A percentile compares a stretch with the other conserved stretches of the same genome.
Conservation (phyloP, 2,329 filamentous ascomycete species). For the Aphanocladium album region DNA sequence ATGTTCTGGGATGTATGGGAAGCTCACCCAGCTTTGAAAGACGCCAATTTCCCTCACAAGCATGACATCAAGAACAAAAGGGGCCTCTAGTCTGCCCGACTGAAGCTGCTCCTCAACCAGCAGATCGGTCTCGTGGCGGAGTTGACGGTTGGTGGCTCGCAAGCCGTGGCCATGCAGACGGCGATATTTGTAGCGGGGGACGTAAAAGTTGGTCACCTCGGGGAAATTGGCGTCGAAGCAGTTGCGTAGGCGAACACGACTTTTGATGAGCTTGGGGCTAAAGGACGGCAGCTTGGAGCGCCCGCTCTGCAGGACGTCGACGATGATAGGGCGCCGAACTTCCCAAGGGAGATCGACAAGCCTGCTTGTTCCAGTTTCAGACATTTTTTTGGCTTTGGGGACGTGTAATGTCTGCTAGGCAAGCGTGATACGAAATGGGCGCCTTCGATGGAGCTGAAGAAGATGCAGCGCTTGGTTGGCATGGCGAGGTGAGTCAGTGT, state of each 20-base stretch:
- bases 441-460: too few relatives aligned
- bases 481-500: too few relatives aligned
- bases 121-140: not conserved
- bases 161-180: not conserved
- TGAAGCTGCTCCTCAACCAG: not conserved
- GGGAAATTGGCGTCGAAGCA: slow-evolving; percentile 4
- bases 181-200: not conserved
- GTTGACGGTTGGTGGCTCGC: not conserved
- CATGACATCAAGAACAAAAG: not conserved
- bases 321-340: too few relatives aligned
- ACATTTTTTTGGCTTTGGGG: too few relatives aligned
- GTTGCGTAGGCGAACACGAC: slow-evolving; percentile 1
- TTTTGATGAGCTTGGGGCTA: too few relatives aligned
- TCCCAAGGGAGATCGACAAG: too few relatives aligned
- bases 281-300: too few relatives aligned
- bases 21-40: not conserved
- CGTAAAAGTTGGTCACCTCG: slow-evolving; percentile 6
- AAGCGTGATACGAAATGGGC: too few relatives aligned
- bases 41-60: not conserved
- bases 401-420: too few relatives aligned
- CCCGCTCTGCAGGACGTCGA: too few relatives aligned
- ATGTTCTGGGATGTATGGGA: not conserved
- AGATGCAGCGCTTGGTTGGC: too few relatives aligned
- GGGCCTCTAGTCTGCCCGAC: not conserved
- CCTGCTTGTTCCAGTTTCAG: too few relatives aligned